phyloP scores from a whole-genome alignment of 2,329 filamentous ascomycete species.

The Macroventuria anomochaeta region DNA sequence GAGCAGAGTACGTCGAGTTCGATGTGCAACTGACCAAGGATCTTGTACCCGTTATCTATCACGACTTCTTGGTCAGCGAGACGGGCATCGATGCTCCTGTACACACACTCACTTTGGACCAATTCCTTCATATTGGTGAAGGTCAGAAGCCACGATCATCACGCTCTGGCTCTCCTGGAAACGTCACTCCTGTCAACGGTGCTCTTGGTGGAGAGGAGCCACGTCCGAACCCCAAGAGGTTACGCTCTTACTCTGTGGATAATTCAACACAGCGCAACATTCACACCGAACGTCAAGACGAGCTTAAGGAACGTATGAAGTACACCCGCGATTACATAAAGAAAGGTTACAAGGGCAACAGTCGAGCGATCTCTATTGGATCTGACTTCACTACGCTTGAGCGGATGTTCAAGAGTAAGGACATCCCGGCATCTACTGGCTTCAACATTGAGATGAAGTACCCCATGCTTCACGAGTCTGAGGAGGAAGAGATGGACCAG shows the following conservation, averaged over 20 bases:
- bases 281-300: constrained; percentile 54
- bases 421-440: constrained; percentile 80
- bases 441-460: constrained; percentile 99
- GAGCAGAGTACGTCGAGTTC: constrained; percentile 74
- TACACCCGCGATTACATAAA: constrained; percentile 94
- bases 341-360: constrained; percentile 96
- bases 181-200: constrained; percentile 18
- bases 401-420: constrained; percentile 75
- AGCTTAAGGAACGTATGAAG: constrained; percentile 86
- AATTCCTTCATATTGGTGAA: constrained; percentile 88
- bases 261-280: constrained; percentile 50
- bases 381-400: constrained; percentile 94
- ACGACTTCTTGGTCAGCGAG: constrained; percentile 97
- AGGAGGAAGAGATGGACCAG: constrained; percentile 95
- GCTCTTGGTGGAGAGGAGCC: constrained; percentile 23
- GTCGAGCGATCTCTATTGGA: constrained; percentile 91
- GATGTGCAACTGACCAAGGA: constrained; percentile 99
- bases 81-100: constrained; percentile 97
- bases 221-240: constrained; percentile 39
- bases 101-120: constrained; percentile 91
- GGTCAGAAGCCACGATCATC: constrained; percentile 56
- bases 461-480: constrained; percentile 94
- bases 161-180: constrained; percentile 55
- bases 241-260: constrained; percentile 67
- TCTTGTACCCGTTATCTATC: constrained; percentile 96